Evolutionary conservation across 78 protist species (phyloP), one percentile per base, ranked within the genome.

Genomic region (Neovahlkampfia damariscottae): DNA sequence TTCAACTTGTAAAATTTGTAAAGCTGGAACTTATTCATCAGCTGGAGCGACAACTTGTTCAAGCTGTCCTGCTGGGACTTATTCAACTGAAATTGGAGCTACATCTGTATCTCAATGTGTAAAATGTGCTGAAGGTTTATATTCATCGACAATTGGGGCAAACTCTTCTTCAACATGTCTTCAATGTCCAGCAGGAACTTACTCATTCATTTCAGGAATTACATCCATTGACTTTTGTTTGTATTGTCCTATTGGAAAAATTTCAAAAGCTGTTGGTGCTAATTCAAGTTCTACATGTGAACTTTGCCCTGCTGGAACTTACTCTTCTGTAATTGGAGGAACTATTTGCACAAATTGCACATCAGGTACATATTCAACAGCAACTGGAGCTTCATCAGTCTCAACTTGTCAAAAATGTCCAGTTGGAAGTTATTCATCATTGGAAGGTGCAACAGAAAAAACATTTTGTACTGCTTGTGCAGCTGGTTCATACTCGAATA

Each of bases 11-110:
- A n/a, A n/a, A n/a, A n/a, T n/a, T n/a, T n/a, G n/a, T n/a, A n/a
- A n/a, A n/a, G n/a, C n/a, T n/a, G n/a, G n/a, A n/a, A n/a, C n/a
- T n/a, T n/a, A n/a, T n/a, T n/a, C n/a, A n/a, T n/a, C n/a, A n/a
- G n/a, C n/a, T n/a, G n/a, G n/a, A n/a, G n/a, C n/a, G n/a, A n/a
- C n/a, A n/a, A n/a, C n/a, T n/a, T n/a, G n/a, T n/a, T n/a, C n/a
- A n/a, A n/a, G n/a, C 62, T 50, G 62, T 50, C 62, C 62, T n/a
- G 62, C 62, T 50, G 62, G 62, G 19, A 50, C 62, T 19, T 50
- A 50, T 19, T 50, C 62, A 19, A 19, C 62, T 50, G 62, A 19
- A 50, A 19, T 50, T n/a, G 34, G 62, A 19, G 62, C 34, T 19
- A 50, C 62, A 50, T 50, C 62, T n/a, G 19, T 19, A 19, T 19